Evolutionary conservation across 257 asterid genomes (phyloP).

Genomic region (Gentiana straminea): DNA sequence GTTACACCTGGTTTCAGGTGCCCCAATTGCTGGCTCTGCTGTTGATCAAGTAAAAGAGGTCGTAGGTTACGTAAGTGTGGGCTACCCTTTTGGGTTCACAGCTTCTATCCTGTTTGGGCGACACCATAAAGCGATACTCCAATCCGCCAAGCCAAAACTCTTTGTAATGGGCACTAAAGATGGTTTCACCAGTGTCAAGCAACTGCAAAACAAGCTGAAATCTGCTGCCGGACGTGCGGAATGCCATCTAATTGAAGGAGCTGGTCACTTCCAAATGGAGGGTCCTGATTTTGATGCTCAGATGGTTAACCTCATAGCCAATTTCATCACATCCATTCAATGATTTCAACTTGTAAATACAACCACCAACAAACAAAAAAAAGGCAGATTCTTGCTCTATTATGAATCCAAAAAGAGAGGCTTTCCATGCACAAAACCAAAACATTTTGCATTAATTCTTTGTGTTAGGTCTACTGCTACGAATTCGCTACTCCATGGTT

Average conservation of each 20-base stretch:
- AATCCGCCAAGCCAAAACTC: conserved; percentile 68
- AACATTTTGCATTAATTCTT: not conserved
- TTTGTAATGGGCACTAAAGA: conserved; percentile 79
- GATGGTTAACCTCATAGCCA: conserved; percentile 43
- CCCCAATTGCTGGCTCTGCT: conserved; percentile 78
- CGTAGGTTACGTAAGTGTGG: conserved; percentile 59
- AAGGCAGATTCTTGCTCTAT: not conserved
- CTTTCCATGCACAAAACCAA: not conserved
- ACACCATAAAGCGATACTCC: conserved; percentile 59
- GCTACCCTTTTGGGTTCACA: conserved; percentile 66
- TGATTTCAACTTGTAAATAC: not conserved
- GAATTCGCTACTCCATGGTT: too few relatives aligned
- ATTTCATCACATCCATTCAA: conserved; percentile 36
- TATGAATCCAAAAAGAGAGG: too few relatives aligned
- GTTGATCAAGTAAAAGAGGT: conserved; percentile 55
- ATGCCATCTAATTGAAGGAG: conserved; percentile 59
- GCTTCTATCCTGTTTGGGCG: conserved; percentile 74
- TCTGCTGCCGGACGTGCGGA: conserved; percentile 45
- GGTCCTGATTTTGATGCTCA: conserved; percentile 65
- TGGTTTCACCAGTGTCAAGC: conserved; percentile 80
- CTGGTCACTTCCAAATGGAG: conserved; percentile 78
- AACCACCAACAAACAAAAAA: not conserved
- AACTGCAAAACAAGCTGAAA: conserved; percentile 65
- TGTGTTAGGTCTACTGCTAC: too few relatives aligned
- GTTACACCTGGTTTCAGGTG: conserved; percentile 26